Percentiles rank a stretch among this genome's conserved stretches.
Conservation (phyloP, 441 rosid species). For the Hypseocharis bilobata region DNA sequence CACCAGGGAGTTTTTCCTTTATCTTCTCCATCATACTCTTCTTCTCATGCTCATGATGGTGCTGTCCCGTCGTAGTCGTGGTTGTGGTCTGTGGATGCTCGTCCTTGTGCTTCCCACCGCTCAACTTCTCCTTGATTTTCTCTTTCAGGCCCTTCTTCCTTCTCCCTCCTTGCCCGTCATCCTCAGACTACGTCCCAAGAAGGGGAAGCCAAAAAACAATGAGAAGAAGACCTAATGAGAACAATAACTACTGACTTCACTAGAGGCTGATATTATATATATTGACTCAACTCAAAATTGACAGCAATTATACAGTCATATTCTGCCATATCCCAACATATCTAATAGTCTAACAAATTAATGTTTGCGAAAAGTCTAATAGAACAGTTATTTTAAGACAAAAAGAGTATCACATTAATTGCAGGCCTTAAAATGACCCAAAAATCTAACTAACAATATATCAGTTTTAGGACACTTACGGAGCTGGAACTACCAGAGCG, state of each 20-base stretch:
- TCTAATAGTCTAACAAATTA: too few species aligned
- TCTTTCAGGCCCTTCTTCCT: slow-evolving; percentile 45
- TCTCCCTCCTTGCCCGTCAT: slow-evolving; percentile 70
- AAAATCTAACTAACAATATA: too few species aligned
- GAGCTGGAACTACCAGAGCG: too few species aligned
- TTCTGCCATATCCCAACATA: too few species aligned
- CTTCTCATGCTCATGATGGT: slow-evolving; percentile 42
- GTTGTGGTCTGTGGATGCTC: slow-evolving; percentile 22
- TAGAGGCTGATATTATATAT: neutral
- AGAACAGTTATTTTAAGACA: too few species aligned
- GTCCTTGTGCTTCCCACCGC: slow-evolving; percentile 32
- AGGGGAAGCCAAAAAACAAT: neutral
- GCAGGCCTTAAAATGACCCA: too few species aligned
- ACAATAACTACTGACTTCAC: neutral
- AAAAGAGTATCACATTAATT: too few species aligned
- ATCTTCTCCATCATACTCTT: slow-evolving; percentile 52
- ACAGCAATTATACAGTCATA: too few species aligned
- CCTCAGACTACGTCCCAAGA: slow-evolving; percentile 37
- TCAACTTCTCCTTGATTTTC: slow-evolving; percentile 56
- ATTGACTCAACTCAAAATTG: too few species aligned
- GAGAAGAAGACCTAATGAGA: too few species aligned
- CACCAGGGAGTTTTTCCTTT: slow-evolving; percentile 49
- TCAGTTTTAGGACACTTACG: too few species aligned
- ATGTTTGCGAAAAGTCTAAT: too few species aligned
- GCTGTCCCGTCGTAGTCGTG: slow-evolving; percentile 9